Evolutionary conservation across 192 early-diverging fungal species (phyloP), one percentile per base, ranked within the genome.

Genomic region (Umbelopsis sp.): DNA sequence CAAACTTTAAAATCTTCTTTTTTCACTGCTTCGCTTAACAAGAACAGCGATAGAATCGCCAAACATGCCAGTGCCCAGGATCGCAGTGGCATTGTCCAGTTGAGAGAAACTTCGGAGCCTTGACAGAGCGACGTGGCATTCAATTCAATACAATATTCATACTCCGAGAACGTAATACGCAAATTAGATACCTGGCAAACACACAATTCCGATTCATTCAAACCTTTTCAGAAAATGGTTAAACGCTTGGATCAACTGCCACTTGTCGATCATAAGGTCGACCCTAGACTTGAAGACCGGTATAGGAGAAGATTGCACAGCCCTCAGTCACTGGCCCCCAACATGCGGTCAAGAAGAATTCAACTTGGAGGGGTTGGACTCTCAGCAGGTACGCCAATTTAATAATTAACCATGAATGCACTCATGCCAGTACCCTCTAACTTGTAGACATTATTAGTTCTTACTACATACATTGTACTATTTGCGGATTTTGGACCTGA

Each of bases 1-100:
- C 96, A 97, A 0, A 82, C 91, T 76, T 95, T 97, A 74, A 99
- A 99, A 77, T 99, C 96, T 69, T 92, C 90, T 18, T 73, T 76
- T 70, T 93, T 93, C 50, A 92, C 87, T 0, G 88, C 91, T 61
- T 61, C 55, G 55, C 25, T n/a, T 35, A 61, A 61, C 4, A 61
- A 2, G 55, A 61, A 61, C 6, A 61, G 55, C 25, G 55, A 33
- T 61, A 61, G 30, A 27, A 61, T 30, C 55, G 55, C 55, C 15
- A 61, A 61, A 25, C 55, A 61, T 35, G 55, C 55, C 55, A 61
- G 33, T 61, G 55, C 55, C 55, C 55, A 61, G 1, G 55, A n/a
- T 61, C 55, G 55, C 55, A 61, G 30, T 15, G 55, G 55, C 55
- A 61, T 61, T 22, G 30, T 61, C 37, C 37, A 41, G 33, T 15